Percentiles rank a stretch among this genome's conserved stretches.
Conservation (phyloP, 257 asterid genomes). For the Striga asiatica region DNA sequence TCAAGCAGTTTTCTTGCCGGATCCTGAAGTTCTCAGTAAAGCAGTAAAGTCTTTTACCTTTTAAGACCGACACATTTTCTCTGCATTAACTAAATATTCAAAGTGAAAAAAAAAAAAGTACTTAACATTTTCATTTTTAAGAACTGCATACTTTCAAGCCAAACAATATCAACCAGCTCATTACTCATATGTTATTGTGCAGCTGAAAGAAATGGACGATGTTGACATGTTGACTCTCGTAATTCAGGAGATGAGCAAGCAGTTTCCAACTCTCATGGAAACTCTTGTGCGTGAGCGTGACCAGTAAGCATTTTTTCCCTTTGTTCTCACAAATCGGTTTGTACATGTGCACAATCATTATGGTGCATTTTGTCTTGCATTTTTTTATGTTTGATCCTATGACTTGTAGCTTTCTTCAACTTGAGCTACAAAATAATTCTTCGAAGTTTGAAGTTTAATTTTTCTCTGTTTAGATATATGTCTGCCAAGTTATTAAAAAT, state of each 20-base stretch:
- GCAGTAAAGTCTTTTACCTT: conserved; percentile 29
- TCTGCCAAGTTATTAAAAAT: conserved; percentile 50
- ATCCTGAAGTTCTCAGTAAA: conserved; percentile 69
- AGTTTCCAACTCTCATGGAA: conserved; percentile 87
- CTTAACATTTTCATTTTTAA: not conserved
- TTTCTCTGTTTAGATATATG: conserved; percentile 63
- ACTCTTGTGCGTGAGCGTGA: conserved; percentile 93
- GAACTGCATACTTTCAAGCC: not conserved
- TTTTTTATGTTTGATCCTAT: not conserved
- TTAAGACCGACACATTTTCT: not conserved
- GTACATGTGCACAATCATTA: too few species aligned
- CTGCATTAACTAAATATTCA: not conserved
- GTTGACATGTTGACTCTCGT: conserved; percentile 80
- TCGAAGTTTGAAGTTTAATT: too few species aligned
- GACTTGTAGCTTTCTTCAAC: not conserved
- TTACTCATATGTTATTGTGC: too few species aligned
- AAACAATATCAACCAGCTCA: not conserved
- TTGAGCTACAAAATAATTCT: too few species aligned
- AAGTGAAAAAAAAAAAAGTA: not conserved
- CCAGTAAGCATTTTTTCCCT: conserved; percentile 38
- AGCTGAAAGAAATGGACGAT: conserved; percentile 97
- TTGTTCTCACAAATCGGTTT: too few species aligned
- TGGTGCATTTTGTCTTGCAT: too few species aligned
- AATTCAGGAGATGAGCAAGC: conserved; percentile 92
- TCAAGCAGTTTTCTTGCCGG: conserved; percentile 36